A percentile compares a stretch with the other conserved stretches of the same genome.
Conservation (phyloP, 2,329 filamentous ascomycete genomes). For the Xylaria sp. region DNA sequence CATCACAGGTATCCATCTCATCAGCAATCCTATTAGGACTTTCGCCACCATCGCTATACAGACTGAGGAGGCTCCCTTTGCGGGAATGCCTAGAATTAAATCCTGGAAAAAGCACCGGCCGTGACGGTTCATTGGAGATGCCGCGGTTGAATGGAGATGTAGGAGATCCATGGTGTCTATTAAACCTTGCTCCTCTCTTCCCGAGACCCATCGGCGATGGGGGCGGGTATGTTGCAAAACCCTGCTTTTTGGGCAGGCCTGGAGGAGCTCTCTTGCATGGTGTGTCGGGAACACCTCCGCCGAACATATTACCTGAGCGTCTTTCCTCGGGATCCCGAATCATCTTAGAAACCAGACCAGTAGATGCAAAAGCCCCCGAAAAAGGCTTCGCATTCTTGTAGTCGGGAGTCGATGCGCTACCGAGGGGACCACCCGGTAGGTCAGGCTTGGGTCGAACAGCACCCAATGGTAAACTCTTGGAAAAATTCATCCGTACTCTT, state of each 20-base stretch:
- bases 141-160: conserved; percentile 81
- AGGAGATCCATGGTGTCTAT: conserved; percentile 79
- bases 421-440: conserved; percentile 29
- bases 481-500: conserved; percentile 67
- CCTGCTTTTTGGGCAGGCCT: conserved; percentile 53
- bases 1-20: conserved; percentile 53
- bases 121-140: conserved; percentile 65
- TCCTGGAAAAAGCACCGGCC: conserved; percentile 73
- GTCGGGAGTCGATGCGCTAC: conserved; percentile 76
- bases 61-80: conserved; percentile 78
- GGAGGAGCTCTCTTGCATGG: conserved; percentile 80
- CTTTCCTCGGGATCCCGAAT: conserved; percentile 82
- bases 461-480: conserved; percentile 73
- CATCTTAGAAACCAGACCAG: conserved; percentile 93
- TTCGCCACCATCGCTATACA: conserved; percentile 78
- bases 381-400: conserved; percentile 82
- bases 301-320: conserved; percentile 63
- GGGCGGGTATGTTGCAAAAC: conserved; percentile 74
- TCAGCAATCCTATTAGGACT: conserved; percentile 60
- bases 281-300: conserved; percentile 82
- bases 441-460: conserved; percentile 46
- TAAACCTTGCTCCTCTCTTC: conserved; percentile 70
- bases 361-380: conserved; percentile 90
- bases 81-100: conserved; percentile 60
- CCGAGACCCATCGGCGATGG: conserved; percentile 62